phyloP scores from a whole-genome alignment of 2,329 filamentous ascomycete genomes.

The Colletotrichum coccodes region DNA sequence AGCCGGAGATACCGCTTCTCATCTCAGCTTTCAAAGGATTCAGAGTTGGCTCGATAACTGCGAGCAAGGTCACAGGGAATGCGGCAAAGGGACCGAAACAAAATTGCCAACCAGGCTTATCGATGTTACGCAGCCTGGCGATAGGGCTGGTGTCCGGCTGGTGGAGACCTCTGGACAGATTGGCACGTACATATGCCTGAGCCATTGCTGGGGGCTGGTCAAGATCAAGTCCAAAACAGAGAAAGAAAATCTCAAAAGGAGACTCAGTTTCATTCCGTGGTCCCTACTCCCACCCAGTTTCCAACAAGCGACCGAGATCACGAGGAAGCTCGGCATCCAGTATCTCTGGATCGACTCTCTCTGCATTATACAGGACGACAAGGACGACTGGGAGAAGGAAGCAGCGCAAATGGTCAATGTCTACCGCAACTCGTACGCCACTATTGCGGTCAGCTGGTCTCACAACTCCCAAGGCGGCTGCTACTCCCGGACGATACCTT shows the following conservation, averaged over 20 bases:
- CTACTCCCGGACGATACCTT: background rate
- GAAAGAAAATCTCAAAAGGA: background rate
- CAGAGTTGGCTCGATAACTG: background rate
- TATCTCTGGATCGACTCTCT: constrained; percentile 3
- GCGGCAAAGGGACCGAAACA: background rate
- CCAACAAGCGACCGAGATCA: background rate
- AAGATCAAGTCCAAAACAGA: background rate
- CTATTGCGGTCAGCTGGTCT: constrained; percentile 13
- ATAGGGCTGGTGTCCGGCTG: background rate
- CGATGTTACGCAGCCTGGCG: background rate
- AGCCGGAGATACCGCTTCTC: background rate
- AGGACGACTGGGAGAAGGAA: background rate
- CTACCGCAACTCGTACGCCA: background rate
- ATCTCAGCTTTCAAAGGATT: background rate
- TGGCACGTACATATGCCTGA: constrained; percentile 4
- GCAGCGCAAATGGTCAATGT: constrained; percentile 4
- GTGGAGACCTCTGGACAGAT: background rate
- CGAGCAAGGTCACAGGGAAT: background rate
- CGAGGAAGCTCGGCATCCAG: background rate
- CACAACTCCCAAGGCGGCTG: constrained; percentile 1
- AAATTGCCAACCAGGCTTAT: background rate
- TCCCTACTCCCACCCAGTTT: background rate
- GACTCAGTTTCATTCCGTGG: background rate
- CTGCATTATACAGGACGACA: no score
- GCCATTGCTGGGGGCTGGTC: constrained; percentile 12